phyloP scores from a whole-genome alignment of 2,329 filamentous ascomycete species.

The Xylariaceae sp. region DNA sequence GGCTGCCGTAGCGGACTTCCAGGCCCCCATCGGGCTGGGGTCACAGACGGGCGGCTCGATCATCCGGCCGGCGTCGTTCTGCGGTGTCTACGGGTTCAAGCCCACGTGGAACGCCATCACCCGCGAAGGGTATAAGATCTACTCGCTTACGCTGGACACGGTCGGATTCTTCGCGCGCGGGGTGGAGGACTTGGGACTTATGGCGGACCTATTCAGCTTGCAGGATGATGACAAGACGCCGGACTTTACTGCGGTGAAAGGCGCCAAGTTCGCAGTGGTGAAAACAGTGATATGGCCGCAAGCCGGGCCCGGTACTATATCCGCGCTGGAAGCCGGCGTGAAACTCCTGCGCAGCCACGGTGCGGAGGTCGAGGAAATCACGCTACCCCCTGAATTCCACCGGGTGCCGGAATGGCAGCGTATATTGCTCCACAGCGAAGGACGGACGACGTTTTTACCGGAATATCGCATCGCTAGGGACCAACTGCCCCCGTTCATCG shows the following conservation, averaged over 20 bases:
- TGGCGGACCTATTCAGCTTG: constrained; percentile 50
- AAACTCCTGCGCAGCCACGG: constrained; percentile 41
- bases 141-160: constrained; percentile 55
- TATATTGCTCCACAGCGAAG: constrained; percentile 47
- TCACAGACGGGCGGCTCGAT: constrained; percentile 62
- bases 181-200: constrained; percentile 51
- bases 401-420: constrained; percentile 48
- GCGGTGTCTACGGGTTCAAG: constrained; percentile 59
- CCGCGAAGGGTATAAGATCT: constrained; percentile 55
- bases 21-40: constrained; percentile 55
- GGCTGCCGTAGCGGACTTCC: constrained; percentile 60
- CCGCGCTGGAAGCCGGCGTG: constrained; percentile 38
- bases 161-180: constrained; percentile 55
- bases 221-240: constrained; percentile 41
- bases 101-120: constrained; percentile 61
- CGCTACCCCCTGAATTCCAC: constrained; percentile 45
- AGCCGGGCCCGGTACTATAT: constrained; percentile 39
- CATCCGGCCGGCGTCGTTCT: constrained; percentile 60
- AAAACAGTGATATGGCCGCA: constrained; percentile 49
- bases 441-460: constrained; percentile 46
- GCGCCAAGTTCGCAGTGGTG: constrained; percentile 48
- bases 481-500: constrained; percentile 41
- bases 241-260: constrained; percentile 34
- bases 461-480: constrained; percentile 47
- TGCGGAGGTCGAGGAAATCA: constrained; percentile 51